Base-by-base conservation (phyloP, 306 rosid genomes). In the Quillaja saponaria region DNA sequence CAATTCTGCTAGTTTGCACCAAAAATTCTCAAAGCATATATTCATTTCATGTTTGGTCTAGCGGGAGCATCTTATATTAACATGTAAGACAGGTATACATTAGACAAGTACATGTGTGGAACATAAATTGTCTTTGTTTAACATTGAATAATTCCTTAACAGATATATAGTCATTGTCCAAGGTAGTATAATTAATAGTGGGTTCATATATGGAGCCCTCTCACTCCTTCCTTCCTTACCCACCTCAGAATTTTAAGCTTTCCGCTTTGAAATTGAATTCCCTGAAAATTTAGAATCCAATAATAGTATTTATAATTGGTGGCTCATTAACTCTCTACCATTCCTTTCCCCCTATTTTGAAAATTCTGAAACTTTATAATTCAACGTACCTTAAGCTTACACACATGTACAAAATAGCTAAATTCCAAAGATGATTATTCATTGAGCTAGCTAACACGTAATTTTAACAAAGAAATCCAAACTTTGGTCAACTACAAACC, bases 11-110 rank as follows among this genome's bases (percentile, higher is more conserved):
- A n/a, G n/a, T 56, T 55, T 68, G 50, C 38, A 55, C 28, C 64
- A 38, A 28, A 69, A 39, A 49, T 49, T 14, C 20, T 42, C 35
- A 8, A n/a, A 20, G 75, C 15, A 44, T 15, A 49, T 48, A 34
- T 38, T 11, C 39, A 69, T 76, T 73, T 77, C 69, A 73, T 77
- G 85, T 77, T 69, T 64, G 69, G 41, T 42, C 16, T 45, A 25
- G 51, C 3, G 40, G 64, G 71, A 64, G 73, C 85, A 80, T 63
- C 42, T 49, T 34, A 41, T 47, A 68, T 37, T 62, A 10, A 31
- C 10, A 10, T 14, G 10, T 31, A 40, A 21, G 58, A 61, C 72
- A 75, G n/a, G n/a, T n/a, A n/a, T 15, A 19, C 25, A 64, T 58
- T 28, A 35, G 71, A 73, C 79, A 72, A 40, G 25, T 50, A 61